Percentiles rank a stretch among this genome's conserved stretches.
Conservation (phyloP, 139 green algal genomes). For the Diplosphaera chodatii region DNA sequence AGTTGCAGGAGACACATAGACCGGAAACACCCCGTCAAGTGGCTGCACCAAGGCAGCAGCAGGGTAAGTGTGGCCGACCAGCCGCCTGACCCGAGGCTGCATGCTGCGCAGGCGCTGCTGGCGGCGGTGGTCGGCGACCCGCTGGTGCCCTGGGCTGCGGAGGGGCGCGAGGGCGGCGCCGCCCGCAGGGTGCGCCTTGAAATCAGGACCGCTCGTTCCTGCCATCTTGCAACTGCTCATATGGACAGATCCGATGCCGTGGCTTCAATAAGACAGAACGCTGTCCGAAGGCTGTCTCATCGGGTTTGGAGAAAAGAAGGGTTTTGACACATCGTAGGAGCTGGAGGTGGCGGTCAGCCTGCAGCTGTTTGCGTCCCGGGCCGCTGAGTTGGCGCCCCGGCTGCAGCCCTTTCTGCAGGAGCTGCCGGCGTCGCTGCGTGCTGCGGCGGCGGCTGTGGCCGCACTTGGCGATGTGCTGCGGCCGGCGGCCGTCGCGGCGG, state of each 20-base stretch:
- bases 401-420: constrained; percentile 5
- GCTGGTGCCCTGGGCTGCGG: constrained; percentile 60
- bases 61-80: no score
- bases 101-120: constrained; percentile 36
- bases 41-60: no score
- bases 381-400: constrained; percentile 5
- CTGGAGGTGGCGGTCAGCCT: constrained; percentile 51
- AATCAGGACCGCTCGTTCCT: no score
- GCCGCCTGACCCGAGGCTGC: no score
- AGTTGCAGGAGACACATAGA: no score
- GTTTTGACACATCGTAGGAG: no score
- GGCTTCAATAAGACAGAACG: no score
- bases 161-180: constrained; percentile 29
- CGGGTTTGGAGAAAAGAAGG: no score
- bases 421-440: constrained; percentile 5
- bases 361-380: constrained; percentile 38
- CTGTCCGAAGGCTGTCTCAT: no score
- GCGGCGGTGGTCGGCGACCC: constrained; percentile 60
- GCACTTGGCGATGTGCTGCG: constrained; percentile 2
- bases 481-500: constrained; percentile 3
- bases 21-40: no score
- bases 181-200: constrained; percentile 21
- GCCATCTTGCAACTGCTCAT: no score
- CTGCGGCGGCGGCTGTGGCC: not conserved
- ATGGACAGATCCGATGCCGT: no score